Conservation (phyloP, 1,284 basidiomycete species). For the Cystobasidium sp. region DNA sequence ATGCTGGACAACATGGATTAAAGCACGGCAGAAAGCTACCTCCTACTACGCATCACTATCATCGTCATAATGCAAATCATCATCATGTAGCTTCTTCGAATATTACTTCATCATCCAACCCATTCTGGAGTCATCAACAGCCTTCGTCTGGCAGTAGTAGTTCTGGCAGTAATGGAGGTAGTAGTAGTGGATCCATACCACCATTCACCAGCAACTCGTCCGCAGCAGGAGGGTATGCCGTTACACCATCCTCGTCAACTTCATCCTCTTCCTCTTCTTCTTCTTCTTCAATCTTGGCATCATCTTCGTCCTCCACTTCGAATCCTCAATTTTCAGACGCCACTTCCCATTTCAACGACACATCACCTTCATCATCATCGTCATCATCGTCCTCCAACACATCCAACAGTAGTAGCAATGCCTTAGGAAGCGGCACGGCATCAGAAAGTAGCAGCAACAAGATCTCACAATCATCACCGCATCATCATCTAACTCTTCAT, state of each 20-base stretch:
- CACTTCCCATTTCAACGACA: conserved; percentile 12
- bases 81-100: conserved; percentile 21
- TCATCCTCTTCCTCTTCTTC: conserved; percentile 1
- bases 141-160: conserved; percentile 2
- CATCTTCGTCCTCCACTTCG: conserved; percentile 8
- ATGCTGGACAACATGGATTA: not conserved
- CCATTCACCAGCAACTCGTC: conserved; percentile 5
- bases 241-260: not conserved
- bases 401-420: not conserved
- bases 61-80: conserved; percentile 14
- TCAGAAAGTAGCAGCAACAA: conserved; percentile 6
- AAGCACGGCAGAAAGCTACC: not conserved
- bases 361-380: not conserved
- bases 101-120: conserved; percentile 5
- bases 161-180: not conserved
- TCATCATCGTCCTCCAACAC: not conserved
- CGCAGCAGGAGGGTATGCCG: not conserved
- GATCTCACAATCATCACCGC: not conserved
- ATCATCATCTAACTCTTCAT: conserved; percentile 6
- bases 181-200: not conserved
- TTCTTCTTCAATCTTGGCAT: conserved; percentile 20
- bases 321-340: conserved; percentile 24
- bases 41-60: not conserved
- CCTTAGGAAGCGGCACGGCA: not conserved
- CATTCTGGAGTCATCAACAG: conserved; percentile 36